Percentiles rank a stretch among this genome's conserved stretches.
phyloP scores from a whole-genome alignment of 306 rosid genomes.

The Betula pendula region DNA sequence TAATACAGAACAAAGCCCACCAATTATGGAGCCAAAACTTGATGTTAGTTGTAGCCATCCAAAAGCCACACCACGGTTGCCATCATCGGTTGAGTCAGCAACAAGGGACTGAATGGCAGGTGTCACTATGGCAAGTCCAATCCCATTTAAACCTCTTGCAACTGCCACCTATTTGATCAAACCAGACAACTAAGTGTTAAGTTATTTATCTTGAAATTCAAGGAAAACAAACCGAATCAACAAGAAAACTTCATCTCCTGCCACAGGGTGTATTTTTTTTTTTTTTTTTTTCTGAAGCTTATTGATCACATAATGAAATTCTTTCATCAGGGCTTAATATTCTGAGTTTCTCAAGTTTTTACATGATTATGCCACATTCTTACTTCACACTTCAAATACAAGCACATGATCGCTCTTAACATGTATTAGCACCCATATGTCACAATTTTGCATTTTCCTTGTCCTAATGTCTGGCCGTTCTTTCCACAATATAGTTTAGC shows the following conservation, averaged over 20 bases:
- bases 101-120: conserved; percentile 80
- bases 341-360: background rate
- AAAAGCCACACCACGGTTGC: conserved; percentile 72
- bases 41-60: conserved; percentile 74
- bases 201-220: background rate
- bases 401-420: background rate
- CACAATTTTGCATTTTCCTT: background rate
- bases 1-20: conserved; percentile 63
- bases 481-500: background rate
- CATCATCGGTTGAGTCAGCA: conserved; percentile 72
- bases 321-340: background rate
- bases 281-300: background rate
- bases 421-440: background rate
- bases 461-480: background rate
- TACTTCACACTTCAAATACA: no score
- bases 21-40: conserved; percentile 66
- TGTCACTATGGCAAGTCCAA: conserved; percentile 78
- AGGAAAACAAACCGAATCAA: background rate
- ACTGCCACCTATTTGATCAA: conserved; percentile 59
- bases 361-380: background rate
- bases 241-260: background rate
- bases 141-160: conserved; percentile 84
- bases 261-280: no score
- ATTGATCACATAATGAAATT: background rate
- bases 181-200: background rate